A percentile compares a stretch with the other conserved stretches of the same genome.
Conservation (phyloP, 2,329 filamentous ascomycete species). For the Ceratocystis eucalypticola region DNA sequence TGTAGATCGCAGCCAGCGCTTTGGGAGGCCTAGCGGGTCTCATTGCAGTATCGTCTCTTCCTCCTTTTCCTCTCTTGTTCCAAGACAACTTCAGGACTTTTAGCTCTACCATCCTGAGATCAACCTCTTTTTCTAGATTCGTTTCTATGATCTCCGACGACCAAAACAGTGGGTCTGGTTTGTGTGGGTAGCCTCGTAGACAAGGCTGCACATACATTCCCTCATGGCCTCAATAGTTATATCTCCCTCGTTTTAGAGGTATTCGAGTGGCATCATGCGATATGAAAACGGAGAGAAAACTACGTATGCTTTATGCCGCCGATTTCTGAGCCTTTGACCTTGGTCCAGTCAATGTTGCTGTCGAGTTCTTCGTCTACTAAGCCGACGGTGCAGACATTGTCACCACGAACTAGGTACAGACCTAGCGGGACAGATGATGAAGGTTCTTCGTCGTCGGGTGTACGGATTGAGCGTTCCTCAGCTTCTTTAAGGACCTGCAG, state of each 20-base stretch:
- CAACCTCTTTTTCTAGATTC: not conserved
- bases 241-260: not conserved
- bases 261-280: not conserved
- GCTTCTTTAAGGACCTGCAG: conserved; percentile 62
- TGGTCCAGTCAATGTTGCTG: conserved; percentile 78
- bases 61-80: not conserved
- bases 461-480: conserved; percentile 79
- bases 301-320: conserved; percentile 64
- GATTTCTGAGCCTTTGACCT: conserved; percentile 74
- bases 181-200: not conserved
- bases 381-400: conserved; percentile 85
- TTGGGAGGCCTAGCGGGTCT: not conserved
- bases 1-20: not conserved
- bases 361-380: conserved; percentile 83
- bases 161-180: not conserved
- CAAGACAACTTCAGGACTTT: not conserved
- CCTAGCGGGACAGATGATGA: conserved; percentile 73
- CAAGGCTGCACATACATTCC: not conserved
- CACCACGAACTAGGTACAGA: conserved; percentile 81
- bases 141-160: not conserved
- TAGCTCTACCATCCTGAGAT: not conserved
- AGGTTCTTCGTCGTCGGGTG: conserved; percentile 66
- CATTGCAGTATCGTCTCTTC: not conserved
- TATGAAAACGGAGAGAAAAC: not conserved
- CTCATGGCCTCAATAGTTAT: not conserved